Conservation (phyloP, 1,284 basidiomycete species). For the Fereydounia khargensis region DNA sequence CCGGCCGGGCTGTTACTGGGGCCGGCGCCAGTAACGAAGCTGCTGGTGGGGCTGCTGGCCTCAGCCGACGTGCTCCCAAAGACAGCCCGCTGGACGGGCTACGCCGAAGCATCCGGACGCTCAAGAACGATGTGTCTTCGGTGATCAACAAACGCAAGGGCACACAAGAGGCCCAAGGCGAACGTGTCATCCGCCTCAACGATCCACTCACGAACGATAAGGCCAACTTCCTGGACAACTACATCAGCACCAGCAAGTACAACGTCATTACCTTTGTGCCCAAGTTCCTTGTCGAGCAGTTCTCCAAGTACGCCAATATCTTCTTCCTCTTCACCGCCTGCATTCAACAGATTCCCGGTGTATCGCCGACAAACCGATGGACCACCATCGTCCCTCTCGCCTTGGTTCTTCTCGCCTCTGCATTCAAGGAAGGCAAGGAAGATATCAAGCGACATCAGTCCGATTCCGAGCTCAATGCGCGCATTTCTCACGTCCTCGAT, state of each 20-base stretch:
- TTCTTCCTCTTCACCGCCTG: slow-evolving; percentile 98
- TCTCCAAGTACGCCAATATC: slow-evolving; percentile 96
- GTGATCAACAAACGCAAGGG: slow-evolving; percentile 31
- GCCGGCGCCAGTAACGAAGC: slow-evolving; percentile 1
- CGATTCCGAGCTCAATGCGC: slow-evolving; percentile 85
- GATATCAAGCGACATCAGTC: slow-evolving; percentile 96
- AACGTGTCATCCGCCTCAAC: slow-evolving; percentile 49
- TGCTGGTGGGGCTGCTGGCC: slow-evolving; percentile 12
- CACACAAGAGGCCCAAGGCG: slow-evolving; percentile 27
- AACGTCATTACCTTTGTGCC: slow-evolving; percentile 83
- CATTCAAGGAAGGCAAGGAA: slow-evolving; percentile 93
- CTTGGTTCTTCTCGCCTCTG: slow-evolving; percentile 88
- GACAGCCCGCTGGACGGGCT: slow-evolving; percentile 32
- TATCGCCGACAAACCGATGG: slow-evolving; percentile 92
- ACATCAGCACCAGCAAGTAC: slow-evolving; percentile 93
- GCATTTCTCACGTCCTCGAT: slow-evolving; percentile 73
- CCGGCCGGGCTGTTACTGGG: neutral
- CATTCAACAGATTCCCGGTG: slow-evolving; percentile 96
- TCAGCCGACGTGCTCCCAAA: slow-evolving; percentile 23
- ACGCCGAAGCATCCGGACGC: slow-evolving; percentile 25
- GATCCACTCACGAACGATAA: slow-evolving; percentile 48
- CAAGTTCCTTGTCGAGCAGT: slow-evolving; percentile 90
- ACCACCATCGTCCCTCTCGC: slow-evolving; percentile 92
- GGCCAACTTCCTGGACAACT: slow-evolving; percentile 64
- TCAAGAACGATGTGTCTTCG: slow-evolving; percentile 34